Percentiles rank a stretch among this genome's conserved stretches.
Conservation (phyloP, 306 rosid species). For the Clitoria ternatea region DNA sequence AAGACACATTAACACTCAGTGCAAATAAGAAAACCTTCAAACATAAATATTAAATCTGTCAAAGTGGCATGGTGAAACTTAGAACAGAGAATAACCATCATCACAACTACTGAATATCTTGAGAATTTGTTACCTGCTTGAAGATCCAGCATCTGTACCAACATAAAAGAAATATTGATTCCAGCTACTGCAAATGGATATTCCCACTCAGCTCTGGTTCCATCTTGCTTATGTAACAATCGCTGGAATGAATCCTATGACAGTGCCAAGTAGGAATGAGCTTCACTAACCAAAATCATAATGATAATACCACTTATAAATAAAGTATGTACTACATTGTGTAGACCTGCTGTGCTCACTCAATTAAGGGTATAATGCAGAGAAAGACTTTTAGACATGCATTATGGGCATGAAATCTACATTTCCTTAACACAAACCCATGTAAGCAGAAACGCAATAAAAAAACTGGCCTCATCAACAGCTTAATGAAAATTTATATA, state of each 20-base stretch:
- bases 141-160: conserved; percentile 83
- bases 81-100: not conserved
- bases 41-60: conserved; percentile 1
- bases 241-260: conserved; percentile 79
- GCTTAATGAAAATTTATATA: not conserved
- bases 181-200: conserved; percentile 98
- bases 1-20: not conserved
- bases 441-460: not conserved
- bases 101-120: conserved; percentile 10
- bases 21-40: not conserved
- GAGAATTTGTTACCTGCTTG: conserved; percentile 63
- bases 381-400: not conserved
- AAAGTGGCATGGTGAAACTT: not conserved
- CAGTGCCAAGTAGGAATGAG: conserved; percentile 22
- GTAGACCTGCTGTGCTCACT: not conserved
- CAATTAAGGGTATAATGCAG: not conserved
- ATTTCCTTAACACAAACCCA: not conserved
- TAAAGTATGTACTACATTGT: not conserved
- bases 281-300: conserved; percentile 2
- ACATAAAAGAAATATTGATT: conserved; percentile 83
- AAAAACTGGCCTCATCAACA: not conserved
- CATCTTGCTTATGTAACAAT: conserved; percentile 75
- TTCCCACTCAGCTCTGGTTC: conserved; percentile 96
- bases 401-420: not conserved
- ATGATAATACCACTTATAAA: no score